Conservation (phyloP, 768 basidiomycete genomes). For the Lentinula sp. region DNA sequence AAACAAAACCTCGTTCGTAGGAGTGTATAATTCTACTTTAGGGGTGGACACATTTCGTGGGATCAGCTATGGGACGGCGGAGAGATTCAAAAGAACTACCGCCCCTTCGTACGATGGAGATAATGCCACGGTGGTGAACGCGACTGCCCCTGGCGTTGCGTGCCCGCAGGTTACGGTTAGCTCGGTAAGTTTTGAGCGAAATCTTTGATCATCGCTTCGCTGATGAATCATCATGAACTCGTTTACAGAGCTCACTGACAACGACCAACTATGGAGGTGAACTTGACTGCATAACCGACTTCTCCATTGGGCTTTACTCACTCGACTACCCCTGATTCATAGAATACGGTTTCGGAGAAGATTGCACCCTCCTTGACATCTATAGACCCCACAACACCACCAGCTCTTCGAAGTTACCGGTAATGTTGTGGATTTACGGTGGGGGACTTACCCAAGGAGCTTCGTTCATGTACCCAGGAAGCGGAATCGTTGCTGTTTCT, state of each 20-base stretch:
- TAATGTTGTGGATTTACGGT: not conserved
- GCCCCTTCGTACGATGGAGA: not conserved
- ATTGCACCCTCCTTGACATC: conserved; percentile 37
- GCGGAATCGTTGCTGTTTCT: not conserved
- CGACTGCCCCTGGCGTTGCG: not conserved
- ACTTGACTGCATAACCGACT: not conserved
- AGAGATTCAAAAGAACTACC: not conserved
- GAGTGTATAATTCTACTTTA: not conserved
- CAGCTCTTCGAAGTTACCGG: not conserved
- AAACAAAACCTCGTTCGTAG: not conserved
- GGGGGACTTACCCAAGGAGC: conserved; percentile 7
- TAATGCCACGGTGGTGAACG: not conserved
- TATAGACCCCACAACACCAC: conserved; percentile 24
- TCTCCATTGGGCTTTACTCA: not conserved
- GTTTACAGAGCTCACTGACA: not conserved
- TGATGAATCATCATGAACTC: no score
- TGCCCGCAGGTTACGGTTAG: not conserved
- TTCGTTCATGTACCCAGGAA: not conserved
- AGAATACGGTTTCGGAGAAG: conserved; percentile 18
- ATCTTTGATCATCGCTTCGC: no score
- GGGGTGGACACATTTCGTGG: not conserved
- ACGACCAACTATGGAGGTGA: not conserved
- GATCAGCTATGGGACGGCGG: not conserved
- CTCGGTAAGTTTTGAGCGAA: not conserved
- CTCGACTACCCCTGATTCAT: not conserved